Conservation (phyloP, 106 monocot species). For the Dioscorea dumetorum region DNA sequence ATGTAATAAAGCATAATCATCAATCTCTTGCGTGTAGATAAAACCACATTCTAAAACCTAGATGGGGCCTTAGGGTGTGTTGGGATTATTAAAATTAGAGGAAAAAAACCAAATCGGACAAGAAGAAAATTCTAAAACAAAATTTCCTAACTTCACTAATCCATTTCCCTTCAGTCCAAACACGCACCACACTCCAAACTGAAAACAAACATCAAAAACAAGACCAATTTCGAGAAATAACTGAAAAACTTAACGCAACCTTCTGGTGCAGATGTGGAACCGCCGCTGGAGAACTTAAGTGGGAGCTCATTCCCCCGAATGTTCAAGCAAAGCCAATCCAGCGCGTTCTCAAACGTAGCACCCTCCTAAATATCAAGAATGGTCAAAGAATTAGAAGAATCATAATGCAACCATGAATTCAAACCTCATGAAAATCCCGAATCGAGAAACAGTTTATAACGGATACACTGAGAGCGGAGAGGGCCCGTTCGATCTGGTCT, state of each 20-base stretch:
- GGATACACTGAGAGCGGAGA: constrained; percentile 53
- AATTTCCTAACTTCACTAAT: too few species aligned
- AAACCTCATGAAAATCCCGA: background rate
- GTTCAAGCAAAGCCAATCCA: constrained; percentile 97
- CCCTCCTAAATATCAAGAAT: constrained; percentile 34
- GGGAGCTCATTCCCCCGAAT: constrained; percentile 84
- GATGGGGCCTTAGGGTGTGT: too few species aligned
- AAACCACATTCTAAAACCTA: too few species aligned
- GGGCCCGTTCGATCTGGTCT: constrained; percentile 86
- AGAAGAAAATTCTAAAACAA: too few species aligned
- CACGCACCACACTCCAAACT: too few species aligned
- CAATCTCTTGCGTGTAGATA: too few species aligned
- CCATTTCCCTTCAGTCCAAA: too few species aligned
- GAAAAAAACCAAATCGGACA: too few species aligned
- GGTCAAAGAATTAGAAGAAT: background rate
- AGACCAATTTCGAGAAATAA: too few species aligned
- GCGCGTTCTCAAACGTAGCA: constrained; percentile 71
- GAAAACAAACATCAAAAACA: too few species aligned
- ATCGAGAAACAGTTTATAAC: background rate
- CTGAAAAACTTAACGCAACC: constrained; percentile 12
- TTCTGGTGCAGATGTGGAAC: constrained; percentile 37
- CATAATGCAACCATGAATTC: background rate
- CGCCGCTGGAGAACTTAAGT: constrained; percentile 77
- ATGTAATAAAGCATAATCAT: too few species aligned
- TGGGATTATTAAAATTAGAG: too few species aligned